Percentiles rank a stretch among this genome's conserved stretches.
phyloP scores from a whole-genome alignment of 2,329 filamentous ascomycete genomes.

The Diplodia corticola region DNA sequence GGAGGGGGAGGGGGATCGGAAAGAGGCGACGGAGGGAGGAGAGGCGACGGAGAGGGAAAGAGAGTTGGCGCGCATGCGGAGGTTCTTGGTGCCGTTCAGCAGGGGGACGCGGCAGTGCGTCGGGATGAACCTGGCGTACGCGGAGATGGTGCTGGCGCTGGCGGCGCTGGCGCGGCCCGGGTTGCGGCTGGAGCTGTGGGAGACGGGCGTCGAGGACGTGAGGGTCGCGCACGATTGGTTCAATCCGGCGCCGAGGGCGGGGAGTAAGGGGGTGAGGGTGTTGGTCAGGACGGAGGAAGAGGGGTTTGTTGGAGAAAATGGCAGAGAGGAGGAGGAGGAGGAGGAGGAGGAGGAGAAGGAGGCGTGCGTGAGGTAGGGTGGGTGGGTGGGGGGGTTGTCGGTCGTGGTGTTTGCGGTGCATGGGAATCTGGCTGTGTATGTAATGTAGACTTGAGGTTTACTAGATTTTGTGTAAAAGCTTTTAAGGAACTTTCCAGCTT shows the following conservation, averaged over 20 bases:
- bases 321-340: neutral
- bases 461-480: too few relatives aligned
- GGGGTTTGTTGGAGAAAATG: too few relatives aligned
- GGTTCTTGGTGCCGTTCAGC: slow-evolving; percentile 39
- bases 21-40: neutral
- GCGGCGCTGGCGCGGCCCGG: slow-evolving; percentile 28
- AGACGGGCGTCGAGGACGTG: slow-evolving; percentile 33
- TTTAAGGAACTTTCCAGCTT: too few relatives aligned
- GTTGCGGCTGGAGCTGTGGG: slow-evolving; percentile 29
- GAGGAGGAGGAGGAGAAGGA: too few relatives aligned
- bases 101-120: slow-evolving; percentile 42
- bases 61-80: neutral
- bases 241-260: slow-evolving; percentile 28
- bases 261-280: slow-evolving; percentile 31
- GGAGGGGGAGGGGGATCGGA: too few relatives aligned
- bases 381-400: too few relatives aligned
- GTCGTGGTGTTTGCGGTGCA: too few relatives aligned
- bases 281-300: slow-evolving; percentile 8
- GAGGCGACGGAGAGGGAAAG: neutral
- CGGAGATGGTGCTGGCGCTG: slow-evolving; percentile 31
- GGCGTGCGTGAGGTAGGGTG: too few relatives aligned
- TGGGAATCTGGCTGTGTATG: too few relatives aligned
- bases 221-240: slow-evolving; percentile 33
- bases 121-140: slow-evolving; percentile 40
- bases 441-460: too few relatives aligned